Base-by-base conservation (phyloP, 306 rosid genomes). In the Citrullus mucosospermus region DNA sequence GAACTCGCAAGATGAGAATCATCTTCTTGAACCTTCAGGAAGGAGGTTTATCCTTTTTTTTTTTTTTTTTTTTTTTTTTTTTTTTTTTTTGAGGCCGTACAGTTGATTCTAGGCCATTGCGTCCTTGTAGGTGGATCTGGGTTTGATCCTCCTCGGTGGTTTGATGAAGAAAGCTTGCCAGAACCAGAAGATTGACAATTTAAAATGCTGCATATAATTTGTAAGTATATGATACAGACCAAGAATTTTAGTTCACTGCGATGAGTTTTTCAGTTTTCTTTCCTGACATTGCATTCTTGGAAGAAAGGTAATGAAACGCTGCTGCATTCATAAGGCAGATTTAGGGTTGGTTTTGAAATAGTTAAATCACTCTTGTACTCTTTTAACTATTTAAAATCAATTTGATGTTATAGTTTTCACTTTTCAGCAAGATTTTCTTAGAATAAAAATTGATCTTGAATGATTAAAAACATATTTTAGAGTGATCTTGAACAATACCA, bases 131-230 rank as follows among this genome's bases (percentile, higher is more conserved):
- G 97, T 81, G 94, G 97, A 48, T 86, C 86, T 75, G 96, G 98
- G 50, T 92, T 86, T 84, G 98, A 94, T 90, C 97, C 97, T 60
- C 98, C 97, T 0, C 81, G 91, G 82, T 94, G 97, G 98, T 94
- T 92, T 78, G 91, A 79, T 56, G 96, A 90, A 85, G 74, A 20
- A 58, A 82, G 63, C 1, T 80, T 83, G 39, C 73, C 79, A 25
- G 90, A 88, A 84, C 77, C 80, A 32, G 91, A 89, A 83, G 92
- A 93, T 57, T 20, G 82, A 85, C 73, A 58, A 15, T 50, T 14
- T 12, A 16, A 57, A 77, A 58, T n/a, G 15, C 70, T 41, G 70
- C 28, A 16, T 34, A 9, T 55, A 34, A 75, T 53, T 13, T 18
- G 75, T 68, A 20, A 41, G 75, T 43, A 43, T 1, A 16, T 43